Percentiles rank a stretch among this genome's conserved stretches.
phyloP scores from a whole-genome alignment of 345 rosid species.

The Bruguiera parviflora region DNA sequence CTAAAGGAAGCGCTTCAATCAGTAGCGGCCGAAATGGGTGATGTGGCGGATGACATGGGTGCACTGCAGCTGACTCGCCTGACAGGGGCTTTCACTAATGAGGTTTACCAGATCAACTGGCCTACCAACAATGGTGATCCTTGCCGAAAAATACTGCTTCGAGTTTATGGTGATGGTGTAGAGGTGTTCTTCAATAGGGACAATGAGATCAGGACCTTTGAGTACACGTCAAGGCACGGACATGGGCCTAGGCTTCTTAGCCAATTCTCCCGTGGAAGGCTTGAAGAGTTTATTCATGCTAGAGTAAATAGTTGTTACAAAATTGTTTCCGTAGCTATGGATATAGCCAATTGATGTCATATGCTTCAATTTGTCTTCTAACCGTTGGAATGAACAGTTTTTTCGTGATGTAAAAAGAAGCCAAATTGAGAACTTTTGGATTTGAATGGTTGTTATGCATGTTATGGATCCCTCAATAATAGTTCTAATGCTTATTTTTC shows the following conservation, averaged over 20 bases:
- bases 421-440: no score
- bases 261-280: conserved; percentile 68
- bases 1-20: conserved; percentile 58
- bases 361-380: no score
- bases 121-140: conserved; percentile 45
- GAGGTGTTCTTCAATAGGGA: conserved; percentile 78
- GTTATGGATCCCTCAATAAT: no score
- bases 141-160: conserved; percentile 54
- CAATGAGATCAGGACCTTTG: conserved; percentile 77
- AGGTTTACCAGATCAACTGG: conserved; percentile 85
- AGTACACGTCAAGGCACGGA: conserved; percentile 82
- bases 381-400: no score
- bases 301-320: conserved; percentile 41
- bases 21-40: conserved; percentile 69
- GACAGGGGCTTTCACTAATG: conserved; percentile 90
- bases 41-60: conserved; percentile 51
- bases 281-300: conserved; percentile 92
- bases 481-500: background rate
- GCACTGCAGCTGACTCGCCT: conserved; percentile 56
- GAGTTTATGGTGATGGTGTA: conserved; percentile 88
- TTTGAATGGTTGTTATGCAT: no score
- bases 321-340: background rate
- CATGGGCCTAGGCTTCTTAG: conserved; percentile 92
- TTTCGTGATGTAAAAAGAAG: no score
- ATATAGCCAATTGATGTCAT: background rate